Evolutionary conservation across 2,329 filamentous ascomycete genomes (phyloP).

Genomic region (Didymella pinodella): DNA sequence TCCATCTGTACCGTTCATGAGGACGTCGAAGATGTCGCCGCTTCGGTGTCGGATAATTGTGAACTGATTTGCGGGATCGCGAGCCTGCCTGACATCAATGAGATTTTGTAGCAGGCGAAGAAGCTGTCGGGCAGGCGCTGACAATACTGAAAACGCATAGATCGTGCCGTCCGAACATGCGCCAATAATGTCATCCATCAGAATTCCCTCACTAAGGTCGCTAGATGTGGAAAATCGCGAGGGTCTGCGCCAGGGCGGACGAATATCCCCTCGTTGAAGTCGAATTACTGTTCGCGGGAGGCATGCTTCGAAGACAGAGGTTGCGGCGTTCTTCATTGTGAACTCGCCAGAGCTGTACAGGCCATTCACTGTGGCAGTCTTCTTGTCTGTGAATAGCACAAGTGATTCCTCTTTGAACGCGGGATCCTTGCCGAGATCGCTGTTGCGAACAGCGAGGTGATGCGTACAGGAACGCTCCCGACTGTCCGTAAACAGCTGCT

Average conservation of each 20-base stretch:
- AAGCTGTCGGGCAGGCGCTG: constrained; percentile 68
- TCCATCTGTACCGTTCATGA: constrained; percentile 36
- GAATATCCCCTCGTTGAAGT: constrained; percentile 60
- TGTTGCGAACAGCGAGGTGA: constrained; percentile 34
- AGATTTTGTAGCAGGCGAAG: constrained; percentile 78
- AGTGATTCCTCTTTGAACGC: constrained; percentile 23
- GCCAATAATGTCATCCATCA: constrained; percentile 58
- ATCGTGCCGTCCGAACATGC: constrained; percentile 62
- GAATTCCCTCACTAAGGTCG: constrained; percentile 47
- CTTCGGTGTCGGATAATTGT: constrained; percentile 24
- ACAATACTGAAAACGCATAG: constrained; percentile 69
- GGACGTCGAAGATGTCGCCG: constrained; percentile 32
- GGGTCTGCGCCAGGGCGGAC: constrained; percentile 47
- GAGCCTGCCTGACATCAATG: constrained; percentile 33
- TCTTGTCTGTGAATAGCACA: constrained; percentile 47
- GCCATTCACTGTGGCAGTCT: constrained; percentile 38
- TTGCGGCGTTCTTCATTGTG: constrained; percentile 35
- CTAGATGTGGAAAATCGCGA: constrained; percentile 18
- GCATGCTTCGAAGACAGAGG: constrained; percentile 53
- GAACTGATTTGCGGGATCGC: constrained; percentile 25
- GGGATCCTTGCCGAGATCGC: constrained; percentile 4
- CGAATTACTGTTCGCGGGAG: constrained; percentile 54
- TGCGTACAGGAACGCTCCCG: constrained; percentile 38
- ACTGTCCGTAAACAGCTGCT: constrained; percentile 42
- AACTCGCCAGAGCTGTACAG: constrained; percentile 36